Percentiles rank a stretch among this genome's conserved stretches.
Evolutionary conservation across 2,329 filamentous ascomycete species (phyloP).

Genomic region (Phyllachora maydis): DNA sequence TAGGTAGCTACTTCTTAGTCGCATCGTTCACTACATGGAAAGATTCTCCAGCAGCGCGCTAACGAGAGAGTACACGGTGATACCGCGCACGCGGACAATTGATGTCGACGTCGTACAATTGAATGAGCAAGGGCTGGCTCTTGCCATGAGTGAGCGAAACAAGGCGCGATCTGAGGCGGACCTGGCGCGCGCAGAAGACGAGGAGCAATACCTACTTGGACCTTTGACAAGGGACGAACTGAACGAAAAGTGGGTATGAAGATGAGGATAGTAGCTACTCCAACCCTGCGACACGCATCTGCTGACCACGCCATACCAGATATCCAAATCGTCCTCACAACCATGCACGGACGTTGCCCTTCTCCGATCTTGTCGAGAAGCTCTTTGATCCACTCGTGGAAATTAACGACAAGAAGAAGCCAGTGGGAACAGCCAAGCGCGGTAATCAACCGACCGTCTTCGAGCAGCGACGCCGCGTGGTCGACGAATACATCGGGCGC

Average conservation of each 20-base stretch:
- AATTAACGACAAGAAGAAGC: constrained; percentile 65
- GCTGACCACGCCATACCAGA: constrained; percentile 24
- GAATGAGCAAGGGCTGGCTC: no score
- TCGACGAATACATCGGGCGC: constrained; percentile 65
- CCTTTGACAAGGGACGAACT: constrained; percentile 23
- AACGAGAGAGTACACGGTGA: no score
- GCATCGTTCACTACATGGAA: no score
- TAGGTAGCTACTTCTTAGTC: no score
- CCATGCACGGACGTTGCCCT: constrained; percentile 56
- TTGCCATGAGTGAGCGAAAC: no score
- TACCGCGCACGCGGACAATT: no score
- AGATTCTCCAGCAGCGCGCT: no score
- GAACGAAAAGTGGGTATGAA: constrained; percentile 11
- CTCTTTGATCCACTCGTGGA: constrained; percentile 69
- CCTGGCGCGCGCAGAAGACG: constrained; percentile 26
- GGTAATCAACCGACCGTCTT: constrained; percentile 25
- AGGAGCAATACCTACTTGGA: constrained; percentile 25
- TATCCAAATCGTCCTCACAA: constrained; percentile 74
- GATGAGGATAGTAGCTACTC: no score
- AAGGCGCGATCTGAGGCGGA: constrained; percentile 13
- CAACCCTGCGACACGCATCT: no score
- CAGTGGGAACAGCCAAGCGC: constrained; percentile 11
- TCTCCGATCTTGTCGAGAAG: constrained; percentile 55
- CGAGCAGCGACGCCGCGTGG: constrained; percentile 60
- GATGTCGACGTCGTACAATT: no score